Percentiles rank a stretch among this genome's conserved stretches.
phyloP scores from a whole-genome alignment of 352 stramenopile genomes.

The Globisporangium nunn region DNA sequence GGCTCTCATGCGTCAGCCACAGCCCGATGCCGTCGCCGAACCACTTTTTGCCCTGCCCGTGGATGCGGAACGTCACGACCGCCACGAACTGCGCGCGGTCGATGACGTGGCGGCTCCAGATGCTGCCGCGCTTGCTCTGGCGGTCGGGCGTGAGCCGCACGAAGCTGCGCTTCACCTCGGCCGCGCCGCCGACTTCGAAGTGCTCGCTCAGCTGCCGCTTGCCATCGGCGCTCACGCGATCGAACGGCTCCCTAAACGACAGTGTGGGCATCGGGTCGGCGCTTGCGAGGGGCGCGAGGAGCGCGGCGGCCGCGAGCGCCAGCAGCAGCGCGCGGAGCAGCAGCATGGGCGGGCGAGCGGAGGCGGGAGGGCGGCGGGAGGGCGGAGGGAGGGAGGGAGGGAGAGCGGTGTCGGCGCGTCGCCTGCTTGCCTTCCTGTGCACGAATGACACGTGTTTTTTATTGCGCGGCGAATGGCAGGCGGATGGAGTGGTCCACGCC shows the following conservation, averaged over 20 bases:
- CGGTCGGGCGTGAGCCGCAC: slow-evolving; percentile 73
- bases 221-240: slow-evolving; percentile 43
- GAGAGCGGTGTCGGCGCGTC: no score
- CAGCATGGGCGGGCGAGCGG: background rate
- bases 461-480: no score
- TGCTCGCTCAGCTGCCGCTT: slow-evolving; percentile 52
- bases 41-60: slow-evolving; percentile 68
- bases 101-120: slow-evolving; percentile 52
- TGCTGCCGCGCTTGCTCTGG: slow-evolving; percentile 72
- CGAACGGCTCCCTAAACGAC: slow-evolving; percentile 62
- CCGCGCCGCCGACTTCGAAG: slow-evolving; percentile 44
- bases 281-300: slow-evolving; percentile 4
- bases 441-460: no score
- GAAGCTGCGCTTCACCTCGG: slow-evolving; percentile 80
- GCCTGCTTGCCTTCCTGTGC: no score
- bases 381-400: background rate
- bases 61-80: slow-evolving; percentile 72
- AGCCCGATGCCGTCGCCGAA: slow-evolving; percentile 73
- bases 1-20: slow-evolving; percentile 59
- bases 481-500: no score
- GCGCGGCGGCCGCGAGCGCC: slow-evolving; percentile 17
- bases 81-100: slow-evolving; percentile 41
- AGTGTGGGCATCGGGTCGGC: slow-evolving; percentile 10
- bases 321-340: slow-evolving; percentile 12
- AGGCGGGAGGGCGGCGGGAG: background rate